phyloP scores from a whole-genome alignment of 2,329 filamentous ascomycete species.

The Paracorniculantispora psalliotae region DNA sequence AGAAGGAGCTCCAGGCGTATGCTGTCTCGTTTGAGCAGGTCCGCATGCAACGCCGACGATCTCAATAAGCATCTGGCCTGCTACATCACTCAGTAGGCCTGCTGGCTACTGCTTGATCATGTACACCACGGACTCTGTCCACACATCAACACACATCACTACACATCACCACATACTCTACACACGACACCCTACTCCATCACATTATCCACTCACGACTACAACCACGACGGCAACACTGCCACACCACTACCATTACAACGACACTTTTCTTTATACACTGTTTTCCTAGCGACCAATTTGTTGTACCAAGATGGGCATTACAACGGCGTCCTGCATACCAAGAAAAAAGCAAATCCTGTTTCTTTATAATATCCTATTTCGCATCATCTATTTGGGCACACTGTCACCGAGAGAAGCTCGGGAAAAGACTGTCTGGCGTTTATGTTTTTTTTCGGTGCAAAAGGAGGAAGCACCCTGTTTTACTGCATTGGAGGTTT shows the following conservation, averaged over 20 bases:
- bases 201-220: background rate
- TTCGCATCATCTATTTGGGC: conserved; percentile 3
- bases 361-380: conserved; percentile 14
- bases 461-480: conserved; percentile 1
- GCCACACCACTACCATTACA: background rate
- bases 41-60: conserved; percentile 54
- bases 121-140: conserved; percentile 9
- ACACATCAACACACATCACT: conserved; percentile 18
- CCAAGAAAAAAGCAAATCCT: conserved; percentile 12
- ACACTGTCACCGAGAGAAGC: conserved; percentile 2
- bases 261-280: background rate
- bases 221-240: background rate
- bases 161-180: conserved; percentile 18
- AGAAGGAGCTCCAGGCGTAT: conserved; percentile 77
- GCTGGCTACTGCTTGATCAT: background rate
- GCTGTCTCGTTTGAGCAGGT: conserved; percentile 85
- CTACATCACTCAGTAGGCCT: no score
- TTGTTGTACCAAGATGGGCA: conserved; percentile 16
- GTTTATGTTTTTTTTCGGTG: conserved; percentile 6
- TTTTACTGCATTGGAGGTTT: no score
- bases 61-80: conserved; percentile 40
- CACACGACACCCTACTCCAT: conserved; percentile 15
- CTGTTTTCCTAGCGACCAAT: conserved; percentile 20
- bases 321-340: conserved; percentile 15
- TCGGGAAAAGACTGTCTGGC: background rate